Evolutionary conservation across 441 rosid species (phyloP), one percentile per base, ranked within the genome.

Genomic region (Populus trichocarpa): DNA sequence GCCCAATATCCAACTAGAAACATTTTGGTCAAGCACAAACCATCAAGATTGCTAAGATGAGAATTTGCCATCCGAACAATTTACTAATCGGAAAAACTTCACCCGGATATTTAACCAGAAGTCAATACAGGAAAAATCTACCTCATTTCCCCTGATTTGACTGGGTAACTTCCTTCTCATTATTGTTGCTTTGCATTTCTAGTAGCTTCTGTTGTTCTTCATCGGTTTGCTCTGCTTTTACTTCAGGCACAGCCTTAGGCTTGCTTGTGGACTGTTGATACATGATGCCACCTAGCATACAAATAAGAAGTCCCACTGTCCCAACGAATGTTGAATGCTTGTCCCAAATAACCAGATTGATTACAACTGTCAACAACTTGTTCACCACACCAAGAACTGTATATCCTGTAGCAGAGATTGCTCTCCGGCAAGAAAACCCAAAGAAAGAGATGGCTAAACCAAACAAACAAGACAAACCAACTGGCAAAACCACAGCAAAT

Each of bases 331-430:
- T 89, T 2, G 97, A 92, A 85, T 96, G 99, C 72, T 94, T 94
- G 86, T 96, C 99, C 99, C 99, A 96, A 14, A 96, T 84, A n/a
- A 90, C 76, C 76, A 91, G 81, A 84, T 94, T 96, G 73, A 96
- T 92, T 83, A 92, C 90, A 63, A 96, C 98, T 0, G 99, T 96
- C 87, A 96, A 72, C 6, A 94, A 80, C 90, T 96, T 96, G 82
- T 94, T 96, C 79, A 96, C 98, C 14, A 96, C 94, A 1, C 98
- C 99, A 65, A 96, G 97, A 83, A 96, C 98, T 13, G 99, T 96
- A 75, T 89, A 96, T 2, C 99, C 99, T 12, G 98, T 96, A 2
- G 99, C 99, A 36, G 99, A 96, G 75, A 96, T 96, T 3, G 95
- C 97, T 66, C 90, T 83, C 18, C 98, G 90, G 80, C 99, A 94